Evolutionary conservation across 306 rosid species (phyloP).

Genomic region (Acacia confusa): DNA sequence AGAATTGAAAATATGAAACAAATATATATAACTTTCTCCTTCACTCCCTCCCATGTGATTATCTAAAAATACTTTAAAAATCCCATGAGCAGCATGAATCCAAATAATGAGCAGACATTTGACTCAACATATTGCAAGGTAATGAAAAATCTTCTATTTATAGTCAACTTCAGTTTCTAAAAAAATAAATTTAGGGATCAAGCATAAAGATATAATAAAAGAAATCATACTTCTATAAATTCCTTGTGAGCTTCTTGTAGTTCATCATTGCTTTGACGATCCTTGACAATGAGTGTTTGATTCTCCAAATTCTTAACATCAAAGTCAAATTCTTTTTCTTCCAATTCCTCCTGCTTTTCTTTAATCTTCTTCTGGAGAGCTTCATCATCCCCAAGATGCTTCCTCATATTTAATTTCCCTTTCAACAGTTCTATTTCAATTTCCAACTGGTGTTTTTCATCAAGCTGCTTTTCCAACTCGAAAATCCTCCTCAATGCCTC

Average conservation of each 20-base stretch:
- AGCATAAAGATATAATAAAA: background rate
- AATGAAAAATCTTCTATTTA: background rate
- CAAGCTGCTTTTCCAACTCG: constrained; percentile 79
- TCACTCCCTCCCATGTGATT: background rate
- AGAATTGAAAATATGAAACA: background rate
- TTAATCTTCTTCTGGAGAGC: constrained; percentile 72
- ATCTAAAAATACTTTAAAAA: background rate
- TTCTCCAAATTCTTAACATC: constrained; percentile 48
- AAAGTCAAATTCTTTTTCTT: constrained; percentile 49
- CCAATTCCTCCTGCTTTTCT: constrained; percentile 67
- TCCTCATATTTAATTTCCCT: constrained; percentile 89
- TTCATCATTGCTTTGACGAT: constrained; percentile 89
- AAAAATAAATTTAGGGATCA: background rate
- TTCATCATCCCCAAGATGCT: constrained; percentile 89
- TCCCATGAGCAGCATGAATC: background rate
- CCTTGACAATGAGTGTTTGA: constrained; percentile 62
- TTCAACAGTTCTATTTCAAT: constrained; percentile 88
- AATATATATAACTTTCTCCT: background rate
- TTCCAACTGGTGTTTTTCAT: constrained; percentile 83
- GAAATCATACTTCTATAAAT: constrained; percentile 49
- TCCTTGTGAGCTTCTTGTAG: constrained; percentile 86
- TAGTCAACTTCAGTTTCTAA: background rate
- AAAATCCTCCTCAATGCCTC: constrained; percentile 77
- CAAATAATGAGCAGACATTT: background rate
- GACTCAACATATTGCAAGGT: background rate